phyloP scores from a whole-genome alignment of 768 basidiomycete genomes.

The Amyloporia xantha region DNA sequence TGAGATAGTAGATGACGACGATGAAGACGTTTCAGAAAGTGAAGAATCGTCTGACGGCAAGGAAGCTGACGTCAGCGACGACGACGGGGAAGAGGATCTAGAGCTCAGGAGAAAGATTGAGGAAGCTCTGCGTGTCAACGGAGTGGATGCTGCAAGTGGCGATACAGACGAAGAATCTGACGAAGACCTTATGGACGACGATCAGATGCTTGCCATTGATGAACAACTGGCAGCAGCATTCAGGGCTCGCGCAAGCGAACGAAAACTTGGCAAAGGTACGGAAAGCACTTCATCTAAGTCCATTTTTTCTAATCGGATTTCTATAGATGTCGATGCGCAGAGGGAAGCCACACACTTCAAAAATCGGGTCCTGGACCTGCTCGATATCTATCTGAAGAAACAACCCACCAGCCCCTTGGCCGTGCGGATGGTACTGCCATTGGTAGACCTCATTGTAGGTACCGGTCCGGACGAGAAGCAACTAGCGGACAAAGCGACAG shows the following conservation, averaged over 20 bases:
- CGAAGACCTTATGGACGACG: conserved; percentile 85
- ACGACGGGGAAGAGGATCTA: conserved; percentile 45
- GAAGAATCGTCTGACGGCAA: conserved; percentile 36
- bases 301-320: conserved; percentile 1
- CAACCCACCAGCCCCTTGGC: conserved; percentile 69
- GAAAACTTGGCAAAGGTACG: conserved; percentile 61
- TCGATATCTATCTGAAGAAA: conserved; percentile 77
- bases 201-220: conserved; percentile 97
- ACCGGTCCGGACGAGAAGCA: conserved; percentile 76
- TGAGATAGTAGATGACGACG: conserved; percentile 24
- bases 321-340: conserved; percentile 59
- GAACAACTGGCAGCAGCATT: conserved; percentile 88
- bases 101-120: conserved; percentile 66
- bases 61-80: conserved; percentile 29
- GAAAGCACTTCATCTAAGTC: not conserved
- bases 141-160: conserved; percentile 48
- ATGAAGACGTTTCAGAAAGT: conserved; percentile 28
- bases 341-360: conserved; percentile 95
- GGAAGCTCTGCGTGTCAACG: conserved; percentile 54
- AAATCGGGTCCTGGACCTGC: conserved; percentile 90
- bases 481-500: conserved; percentile 80
- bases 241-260: conserved; percentile 54
- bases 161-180: conserved; percentile 51
- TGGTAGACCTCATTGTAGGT: conserved; percentile 67
- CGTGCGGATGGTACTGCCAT: conserved; percentile 62